Evolutionary conservation across 2,329 filamentous ascomycete species (phyloP).

Genomic region (Conoideocrella luteorostrata): DNA sequence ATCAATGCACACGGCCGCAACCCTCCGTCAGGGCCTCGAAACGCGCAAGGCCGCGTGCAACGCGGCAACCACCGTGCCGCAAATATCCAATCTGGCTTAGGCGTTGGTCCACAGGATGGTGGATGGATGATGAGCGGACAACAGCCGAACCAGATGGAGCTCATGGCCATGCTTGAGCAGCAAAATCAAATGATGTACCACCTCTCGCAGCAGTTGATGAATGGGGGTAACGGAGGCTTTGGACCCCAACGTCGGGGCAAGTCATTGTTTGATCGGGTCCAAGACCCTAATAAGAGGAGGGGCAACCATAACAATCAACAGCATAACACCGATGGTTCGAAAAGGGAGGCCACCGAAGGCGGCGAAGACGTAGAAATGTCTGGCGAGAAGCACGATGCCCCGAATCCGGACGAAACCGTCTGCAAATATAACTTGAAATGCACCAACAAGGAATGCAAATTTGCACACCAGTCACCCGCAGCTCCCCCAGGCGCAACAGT

Average conservation of each 20-base stretch:
- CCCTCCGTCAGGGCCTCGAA: slow-evolving; percentile 65
- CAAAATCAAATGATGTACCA: slow-evolving; percentile 83
- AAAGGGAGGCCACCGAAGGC: slow-evolving; percentile 29
- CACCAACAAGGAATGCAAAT: slow-evolving; percentile 83
- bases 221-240: slow-evolving; percentile 34
- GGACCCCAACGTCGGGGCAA: slow-evolving; percentile 37
- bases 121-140: slow-evolving; percentile 43
- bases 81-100: slow-evolving; percentile 44
- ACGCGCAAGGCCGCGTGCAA: slow-evolving; percentile 42
- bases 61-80: slow-evolving; percentile 38
- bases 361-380: slow-evolving; percentile 60
- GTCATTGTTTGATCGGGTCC: slow-evolving; percentile 71
- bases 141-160: slow-evolving; percentile 46
- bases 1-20: slow-evolving; percentile 73
- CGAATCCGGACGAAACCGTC: slow-evolving; percentile 57
- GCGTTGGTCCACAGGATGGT: slow-evolving; percentile 28
- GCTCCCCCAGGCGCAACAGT: slow-evolving; percentile 71
- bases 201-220: slow-evolving; percentile 57
- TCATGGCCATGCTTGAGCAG: slow-evolving; percentile 76
- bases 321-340: slow-evolving; percentile 24
- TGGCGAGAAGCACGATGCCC: slow-evolving; percentile 45
- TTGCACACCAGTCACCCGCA: slow-evolving; percentile 88
- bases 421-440: slow-evolving; percentile 90
- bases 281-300: slow-evolving; percentile 42
- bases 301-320: slow-evolving; percentile 32